Evolutionary conservation across 1,284 basidiomycete species (phyloP).

Genomic region (Melampsora abietis-canadensis): DNA sequence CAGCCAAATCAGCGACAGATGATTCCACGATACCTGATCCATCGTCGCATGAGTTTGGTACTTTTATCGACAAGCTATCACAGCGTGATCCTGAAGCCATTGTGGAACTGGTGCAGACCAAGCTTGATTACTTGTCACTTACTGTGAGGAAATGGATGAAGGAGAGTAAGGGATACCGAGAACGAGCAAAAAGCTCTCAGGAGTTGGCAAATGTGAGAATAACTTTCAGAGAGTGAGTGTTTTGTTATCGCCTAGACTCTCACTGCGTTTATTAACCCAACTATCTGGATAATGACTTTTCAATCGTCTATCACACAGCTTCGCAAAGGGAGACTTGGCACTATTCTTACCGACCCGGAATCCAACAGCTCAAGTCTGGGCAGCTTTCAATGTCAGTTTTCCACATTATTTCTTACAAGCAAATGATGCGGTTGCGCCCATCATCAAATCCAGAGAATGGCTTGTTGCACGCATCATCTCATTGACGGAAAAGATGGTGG

Average conservation of each 20-base stretch:
- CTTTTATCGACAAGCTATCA: constrained; percentile 66
- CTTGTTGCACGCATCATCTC: constrained; percentile 55
- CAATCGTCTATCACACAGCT: constrained; percentile 53
- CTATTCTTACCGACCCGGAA: constrained; percentile 93
- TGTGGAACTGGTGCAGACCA: constrained; percentile 72
- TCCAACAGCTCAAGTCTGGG: constrained; percentile 86
- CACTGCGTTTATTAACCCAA: background rate
- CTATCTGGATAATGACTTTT: background rate
- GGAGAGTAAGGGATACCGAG: constrained; percentile 87
- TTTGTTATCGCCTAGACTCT: background rate
- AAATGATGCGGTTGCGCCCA: constrained; percentile 75
- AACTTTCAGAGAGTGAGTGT: constrained; percentile 69
- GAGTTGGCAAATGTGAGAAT: constrained; percentile 66
- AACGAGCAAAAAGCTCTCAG: constrained; percentile 65
- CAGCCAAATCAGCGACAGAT: constrained; percentile 56
- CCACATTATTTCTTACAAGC: constrained; percentile 95
- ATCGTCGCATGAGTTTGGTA: constrained; percentile 60
- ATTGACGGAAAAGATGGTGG: constrained; percentile 53
- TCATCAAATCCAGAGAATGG: constrained; percentile 56
- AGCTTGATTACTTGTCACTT: constrained; percentile 60
- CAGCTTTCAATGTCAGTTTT: constrained; percentile 94
- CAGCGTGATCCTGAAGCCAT: constrained; percentile 79
- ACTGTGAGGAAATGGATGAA: constrained; percentile 94
- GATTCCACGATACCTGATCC: constrained; percentile 43
- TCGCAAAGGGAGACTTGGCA: constrained; percentile 85